These are phyloP conservation scores for Podaxis sp. DNA, from an alignment of 768 basidiomycete genomes.

Conservation along the genomic window DNA sequence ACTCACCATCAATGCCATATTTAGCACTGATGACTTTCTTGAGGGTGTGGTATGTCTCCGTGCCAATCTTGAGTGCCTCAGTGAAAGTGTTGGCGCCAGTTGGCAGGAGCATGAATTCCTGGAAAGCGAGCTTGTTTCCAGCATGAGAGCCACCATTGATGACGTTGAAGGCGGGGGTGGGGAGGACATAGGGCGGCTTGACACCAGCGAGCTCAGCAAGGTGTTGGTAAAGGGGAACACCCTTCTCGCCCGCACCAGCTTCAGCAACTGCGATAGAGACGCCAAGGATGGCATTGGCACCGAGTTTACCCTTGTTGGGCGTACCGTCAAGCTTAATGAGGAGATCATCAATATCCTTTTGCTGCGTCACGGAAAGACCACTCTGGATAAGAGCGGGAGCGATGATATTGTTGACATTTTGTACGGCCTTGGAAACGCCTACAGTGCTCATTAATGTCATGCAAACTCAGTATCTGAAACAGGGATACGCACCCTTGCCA, in stretches of 20 bases:
- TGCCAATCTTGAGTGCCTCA: conserved; percentile 98
- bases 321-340: conserved; percentile 98
- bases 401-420: conserved; percentile 90
- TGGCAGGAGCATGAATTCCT: conserved; percentile 99
- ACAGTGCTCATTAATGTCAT: conserved; percentile 14
- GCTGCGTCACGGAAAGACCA: conserved; percentile 77
- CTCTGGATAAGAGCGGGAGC: conserved; percentile 86
- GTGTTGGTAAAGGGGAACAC: conserved; percentile 93
- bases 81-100: conserved; percentile 89
- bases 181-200: conserved; percentile 90
- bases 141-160: conserved; percentile 99
- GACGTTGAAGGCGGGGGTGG: conserved; percentile 94
- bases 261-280: conserved; percentile 94
- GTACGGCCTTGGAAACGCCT: conserved; percentile 93
- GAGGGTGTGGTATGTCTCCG: conserved; percentile 95
- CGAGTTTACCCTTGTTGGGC: conserved; percentile 98
- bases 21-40: conserved; percentile 99
- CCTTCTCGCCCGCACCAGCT: conserved; percentile 94
- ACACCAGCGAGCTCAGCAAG: conserved; percentile 94
- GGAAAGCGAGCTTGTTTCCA: conserved; percentile 99
- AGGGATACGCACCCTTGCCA: conserved; percentile 74
- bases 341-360: conserved; percentile 96
- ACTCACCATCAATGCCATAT: conserved; percentile 94
- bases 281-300: conserved; percentile 98
- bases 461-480: conserved; percentile 1